These are phyloP conservation scores for Rhododendron molle DNA, from an alignment of 148 eudicot genomes.

Conservation along the genomic window DNA sequence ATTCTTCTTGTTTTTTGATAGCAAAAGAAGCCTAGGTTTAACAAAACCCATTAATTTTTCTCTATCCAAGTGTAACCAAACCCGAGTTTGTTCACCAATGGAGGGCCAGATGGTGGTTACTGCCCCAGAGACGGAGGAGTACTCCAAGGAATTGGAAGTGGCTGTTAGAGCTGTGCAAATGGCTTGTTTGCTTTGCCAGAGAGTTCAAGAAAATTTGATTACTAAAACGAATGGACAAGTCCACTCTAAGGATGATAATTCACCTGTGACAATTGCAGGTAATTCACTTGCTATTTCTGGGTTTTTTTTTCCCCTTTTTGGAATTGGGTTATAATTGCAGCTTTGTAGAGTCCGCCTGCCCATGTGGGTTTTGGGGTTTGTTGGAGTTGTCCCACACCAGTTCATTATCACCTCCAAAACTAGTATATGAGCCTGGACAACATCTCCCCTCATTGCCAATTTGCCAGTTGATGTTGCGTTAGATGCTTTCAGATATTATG, in stretches of 20 bases:
- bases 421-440: neutral
- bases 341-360: neutral
- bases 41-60: constrained; percentile 10
- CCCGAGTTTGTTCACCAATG: constrained; percentile 32
- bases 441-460: neutral
- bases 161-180: constrained; percentile 57
- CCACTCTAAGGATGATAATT: constrained; percentile 45
- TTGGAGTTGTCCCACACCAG: neutral
- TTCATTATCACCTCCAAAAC: no score
- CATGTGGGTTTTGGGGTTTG: neutral
- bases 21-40: neutral
- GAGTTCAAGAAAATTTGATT: constrained; percentile 35
- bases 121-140: constrained; percentile 16
- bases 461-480: neutral
- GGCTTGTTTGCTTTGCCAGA: constrained; percentile 44
- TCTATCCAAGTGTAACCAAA: constrained; percentile 10
- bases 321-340: neutral
- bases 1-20: neutral
- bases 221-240: constrained; percentile 22
- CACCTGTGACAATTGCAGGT: constrained; percentile 59
- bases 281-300: neutral
- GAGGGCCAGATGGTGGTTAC: constrained; percentile 25
- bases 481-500: no score
- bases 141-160: constrained; percentile 40
- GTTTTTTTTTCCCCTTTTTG: neutral